phyloP scores from a whole-genome alignment of 2,329 filamentous ascomycete genomes.

The Apiospora hydei region DNA sequence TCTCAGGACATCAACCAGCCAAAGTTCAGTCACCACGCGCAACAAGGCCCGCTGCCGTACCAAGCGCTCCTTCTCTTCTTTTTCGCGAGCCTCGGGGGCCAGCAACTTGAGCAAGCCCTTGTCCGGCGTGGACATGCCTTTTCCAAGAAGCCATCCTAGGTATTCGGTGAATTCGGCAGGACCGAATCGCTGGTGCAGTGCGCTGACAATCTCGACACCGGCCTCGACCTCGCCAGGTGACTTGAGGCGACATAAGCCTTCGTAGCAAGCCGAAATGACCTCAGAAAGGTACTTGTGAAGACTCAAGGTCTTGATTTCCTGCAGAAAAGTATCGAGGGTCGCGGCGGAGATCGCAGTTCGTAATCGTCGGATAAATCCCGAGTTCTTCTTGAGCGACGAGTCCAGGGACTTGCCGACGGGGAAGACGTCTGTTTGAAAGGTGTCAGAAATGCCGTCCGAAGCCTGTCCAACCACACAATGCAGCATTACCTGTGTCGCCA shows the following conservation, averaged over 20 bases:
- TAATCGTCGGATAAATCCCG: conserved; percentile 94
- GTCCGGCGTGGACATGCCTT: conserved; percentile 90
- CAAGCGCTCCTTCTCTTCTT: conserved; percentile 94
- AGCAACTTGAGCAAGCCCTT: conserved; percentile 82
- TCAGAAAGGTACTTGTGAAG: conserved; percentile 97
- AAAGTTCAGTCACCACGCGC: conserved; percentile 91
- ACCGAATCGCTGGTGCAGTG: conserved; percentile 94
- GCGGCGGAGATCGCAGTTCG: conserved; percentile 86
- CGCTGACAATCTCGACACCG: conserved; percentile 90
- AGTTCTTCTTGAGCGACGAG: conserved; percentile 97
- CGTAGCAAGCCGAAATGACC: conserved; percentile 94
- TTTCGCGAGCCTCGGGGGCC: conserved; percentile 82
- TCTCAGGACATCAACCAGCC: conserved; percentile 87
- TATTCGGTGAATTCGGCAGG: conserved; percentile 89
- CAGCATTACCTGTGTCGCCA: conserved; percentile 76
- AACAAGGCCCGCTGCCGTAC: conserved; percentile 85
- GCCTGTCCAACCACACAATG: conserved; percentile 25
- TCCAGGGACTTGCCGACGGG: conserved; percentile 81
- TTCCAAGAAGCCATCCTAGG: conserved; percentile 90
- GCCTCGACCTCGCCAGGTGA: conserved; percentile 90
- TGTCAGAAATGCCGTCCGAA: conserved; percentile 31
- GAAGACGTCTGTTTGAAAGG: conserved; percentile 70
- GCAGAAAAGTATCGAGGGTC: conserved; percentile 82
- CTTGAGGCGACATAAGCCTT: conserved; percentile 91
- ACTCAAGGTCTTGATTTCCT: conserved; percentile 89